A percentile compares a stretch with the other conserved stretches of the same genome.
phyloP scores from a whole-genome alignment of 176 grass and related monocot species.

The Juncus inflexus region DNA sequence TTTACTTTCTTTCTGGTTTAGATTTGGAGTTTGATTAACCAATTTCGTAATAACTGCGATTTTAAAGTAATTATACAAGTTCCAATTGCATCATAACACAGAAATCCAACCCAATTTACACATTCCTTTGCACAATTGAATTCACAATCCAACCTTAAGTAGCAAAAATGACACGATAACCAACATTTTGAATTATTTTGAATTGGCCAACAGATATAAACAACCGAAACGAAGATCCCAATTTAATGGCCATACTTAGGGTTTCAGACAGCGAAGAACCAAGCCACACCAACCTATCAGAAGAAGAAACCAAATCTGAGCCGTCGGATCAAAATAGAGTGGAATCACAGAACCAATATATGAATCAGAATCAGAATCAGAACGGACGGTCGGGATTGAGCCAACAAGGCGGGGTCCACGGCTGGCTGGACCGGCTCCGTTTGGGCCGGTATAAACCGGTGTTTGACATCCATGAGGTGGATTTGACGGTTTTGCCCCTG shows the following conservation, averaged over 20 bases:
- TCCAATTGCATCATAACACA: too few species aligned
- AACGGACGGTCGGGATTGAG: slow-evolving; percentile 37
- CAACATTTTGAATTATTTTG: too few species aligned
- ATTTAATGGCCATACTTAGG: slow-evolving; percentile 50
- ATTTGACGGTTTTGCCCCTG: slow-evolving; percentile 66
- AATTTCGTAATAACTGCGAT: too few species aligned
- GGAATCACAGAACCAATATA: not conserved
- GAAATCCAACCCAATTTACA: too few species aligned
- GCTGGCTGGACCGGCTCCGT: slow-evolving; percentile 63
- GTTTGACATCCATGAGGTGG: slow-evolving; percentile 92
- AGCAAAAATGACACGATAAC: too few species aligned
- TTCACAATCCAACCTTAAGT: too few species aligned
- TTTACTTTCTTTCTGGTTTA: too few species aligned
- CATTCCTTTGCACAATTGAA: too few species aligned
- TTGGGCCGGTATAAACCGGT: slow-evolving; percentile 57
- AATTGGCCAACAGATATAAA: slow-evolving; percentile 9
- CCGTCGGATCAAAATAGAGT: slow-evolving; percentile 20
- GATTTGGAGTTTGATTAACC: too few species aligned
- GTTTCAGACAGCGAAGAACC: slow-evolving; percentile 58
- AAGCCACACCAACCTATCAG: slow-evolving; percentile 17
- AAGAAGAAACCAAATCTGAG: slow-evolving; percentile 58
- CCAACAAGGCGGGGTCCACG: slow-evolving; percentile 47
- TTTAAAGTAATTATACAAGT: too few species aligned
- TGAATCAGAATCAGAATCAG: slow-evolving; percentile 13
- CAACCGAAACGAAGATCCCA: slow-evolving; percentile 16